Base-by-base conservation (phyloP, 345 rosid genomes). In the Geranium brycei region DNA sequence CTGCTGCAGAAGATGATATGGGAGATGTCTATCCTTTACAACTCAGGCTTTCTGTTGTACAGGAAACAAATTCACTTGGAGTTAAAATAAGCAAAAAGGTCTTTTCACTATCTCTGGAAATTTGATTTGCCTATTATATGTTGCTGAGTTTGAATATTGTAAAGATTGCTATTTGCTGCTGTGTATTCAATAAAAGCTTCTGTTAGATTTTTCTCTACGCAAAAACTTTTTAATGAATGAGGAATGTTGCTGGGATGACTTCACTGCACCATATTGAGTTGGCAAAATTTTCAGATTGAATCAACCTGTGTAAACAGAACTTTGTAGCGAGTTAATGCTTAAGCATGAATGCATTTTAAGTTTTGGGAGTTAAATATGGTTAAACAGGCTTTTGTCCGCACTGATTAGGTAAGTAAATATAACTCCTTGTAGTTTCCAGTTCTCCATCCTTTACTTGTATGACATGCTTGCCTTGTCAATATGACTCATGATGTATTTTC, bases 1-100 rank as follows among this genome's bases (percentile, higher is more conserved):
- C 83, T 6, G 85, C 88, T 70, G 87, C 92, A 38, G 95, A 87
- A 77, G 95, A 86, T 81, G 96, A 91, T 75, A 84, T 87, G 82
- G 84, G 86, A 15, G 97, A 91, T 81, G 99, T 91, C 62, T 93
- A 91, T 79, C 97, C 97, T 32, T 80, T 93, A 63, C 87, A 86
- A 66, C 86, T 93, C 60, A 90, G 96, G 77, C 87, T 93, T 67
- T 80, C 92, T 73, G 69, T 87, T 69, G 64, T 76, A 70, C 78
- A 70, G 66, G 96, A 91, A 75, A 73, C 78, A 10, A 87, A 76
- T 71, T 76, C 83, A 0, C 67, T 93, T 78, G 95, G 88, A 65
- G 89, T 93, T 57, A 93, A 81, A 79, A 85, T 93, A 68, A 80
- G 80, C 88, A 93, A 93, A 83, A 93, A 91, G 86, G 97, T 89